Percentiles rank a stretch among this genome's conserved stretches.
Evolutionary conservation across 1,284 basidiomycete genomes (phyloP).

Genomic region (Dichomitus squalens): DNA sequence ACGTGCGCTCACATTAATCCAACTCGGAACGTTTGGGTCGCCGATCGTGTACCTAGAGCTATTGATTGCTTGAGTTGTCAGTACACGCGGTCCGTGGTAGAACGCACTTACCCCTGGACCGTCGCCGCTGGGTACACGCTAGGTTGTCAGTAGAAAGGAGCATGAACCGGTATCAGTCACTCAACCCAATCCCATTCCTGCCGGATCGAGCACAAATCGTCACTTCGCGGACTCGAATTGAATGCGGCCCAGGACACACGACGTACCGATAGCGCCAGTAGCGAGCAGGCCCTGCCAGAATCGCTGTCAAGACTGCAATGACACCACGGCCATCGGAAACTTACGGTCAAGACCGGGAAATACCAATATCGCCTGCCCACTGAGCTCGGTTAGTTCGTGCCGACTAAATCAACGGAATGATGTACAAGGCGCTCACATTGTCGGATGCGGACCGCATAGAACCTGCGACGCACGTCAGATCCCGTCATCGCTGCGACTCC

Average conservation of each 20-base stretch:
- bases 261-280: constrained; percentile 12
- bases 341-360: constrained; percentile 7
- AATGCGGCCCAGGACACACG: no score
- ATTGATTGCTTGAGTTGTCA: background rate
- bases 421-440: constrained; percentile 2
- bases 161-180: background rate
- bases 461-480: constrained; percentile 1
- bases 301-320: background rate
- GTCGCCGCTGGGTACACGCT: constrained; percentile 2
- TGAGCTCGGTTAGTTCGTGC: background rate
- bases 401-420: background rate
- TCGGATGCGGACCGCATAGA: constrained; percentile 17
- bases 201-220: background rate
- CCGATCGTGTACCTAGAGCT: constrained; percentile 11
- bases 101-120: constrained; percentile 10
- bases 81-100: background rate
- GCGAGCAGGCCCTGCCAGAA: constrained; percentile 8
- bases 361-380: constrained; percentile 18
- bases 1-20: constrained; percentile 3
- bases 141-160: background rate
- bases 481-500: background rate
- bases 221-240: background rate
- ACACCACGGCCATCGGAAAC: background rate
- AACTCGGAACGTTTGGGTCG: constrained; percentile 5
- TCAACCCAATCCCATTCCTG: constrained; percentile 6